A percentile compares a stretch with the other conserved stretches of the same genome.
These are phyloP conservation scores for Erucastrum elatum DNA, from an alignment of 345 rosid species.

Conservation along the genomic window DNA sequence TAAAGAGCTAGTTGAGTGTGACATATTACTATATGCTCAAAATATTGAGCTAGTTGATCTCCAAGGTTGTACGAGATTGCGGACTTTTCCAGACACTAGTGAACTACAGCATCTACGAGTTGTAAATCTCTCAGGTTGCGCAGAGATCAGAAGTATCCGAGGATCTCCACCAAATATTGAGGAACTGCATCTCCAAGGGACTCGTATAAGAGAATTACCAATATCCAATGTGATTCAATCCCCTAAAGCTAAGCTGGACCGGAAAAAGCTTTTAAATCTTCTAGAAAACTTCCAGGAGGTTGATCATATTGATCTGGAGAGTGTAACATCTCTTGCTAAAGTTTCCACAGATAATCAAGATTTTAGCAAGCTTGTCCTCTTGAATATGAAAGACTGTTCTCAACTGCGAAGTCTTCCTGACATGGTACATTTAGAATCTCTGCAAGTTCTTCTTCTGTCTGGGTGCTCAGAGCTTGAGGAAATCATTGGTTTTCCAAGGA, in stretches of 20 bases:
- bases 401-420: conserved; percentile 1
- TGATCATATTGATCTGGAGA: conserved; percentile 14
- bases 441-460: conserved; percentile 20
- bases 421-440: conserved; percentile 17
- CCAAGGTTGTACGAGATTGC: conserved; percentile 8
- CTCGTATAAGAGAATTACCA: not conserved
- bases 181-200: conserved; percentile 17
- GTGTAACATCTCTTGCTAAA: not conserved
- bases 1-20: not conserved
- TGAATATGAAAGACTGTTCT: conserved; percentile 19
- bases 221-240: not conserved
- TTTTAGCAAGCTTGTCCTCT: not conserved
- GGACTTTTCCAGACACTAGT: not conserved
- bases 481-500: conserved; percentile 9
- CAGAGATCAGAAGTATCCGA: not conserved
- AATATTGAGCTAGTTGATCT: conserved; percentile 1
- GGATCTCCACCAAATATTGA: not conserved
- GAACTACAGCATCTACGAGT: not conserved
- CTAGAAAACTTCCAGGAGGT: not conserved
- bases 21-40: not conserved
- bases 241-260: not conserved
- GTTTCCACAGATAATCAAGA: not conserved
- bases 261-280: not conserved
- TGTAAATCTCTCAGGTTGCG: conserved; percentile 15
- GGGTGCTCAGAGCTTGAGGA: not conserved